phyloP scores from a whole-genome alignment of 768 basidiomycete species.

The Rhodotorula kratochvilovae region DNA sequence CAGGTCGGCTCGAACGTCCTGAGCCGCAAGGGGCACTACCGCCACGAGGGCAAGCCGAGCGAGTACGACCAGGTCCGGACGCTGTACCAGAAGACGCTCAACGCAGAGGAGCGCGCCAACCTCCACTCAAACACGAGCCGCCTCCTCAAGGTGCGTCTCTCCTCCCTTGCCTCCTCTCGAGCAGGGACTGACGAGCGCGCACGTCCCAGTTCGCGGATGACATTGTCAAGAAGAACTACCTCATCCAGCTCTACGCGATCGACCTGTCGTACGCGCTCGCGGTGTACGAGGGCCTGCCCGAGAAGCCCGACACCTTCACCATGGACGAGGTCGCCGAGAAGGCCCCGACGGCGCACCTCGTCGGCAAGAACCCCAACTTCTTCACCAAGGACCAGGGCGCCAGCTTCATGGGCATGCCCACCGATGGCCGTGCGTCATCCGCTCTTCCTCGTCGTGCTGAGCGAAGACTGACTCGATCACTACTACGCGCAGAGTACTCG shows the following conservation, averaged over 20 bases:
- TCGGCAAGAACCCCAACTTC: conserved; percentile 43
- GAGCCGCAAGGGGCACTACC: conserved; percentile 43
- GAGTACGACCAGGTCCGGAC: conserved; percentile 47
- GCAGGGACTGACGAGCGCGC: conserved; percentile 7
- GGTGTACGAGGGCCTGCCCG: conserved; percentile 44
- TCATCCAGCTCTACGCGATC: conserved; percentile 45
- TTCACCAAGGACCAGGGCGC: conserved; percentile 39
- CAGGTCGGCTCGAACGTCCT: conserved; percentile 45
- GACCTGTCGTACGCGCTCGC: conserved; percentile 43
- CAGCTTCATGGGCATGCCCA: conserved; percentile 46
- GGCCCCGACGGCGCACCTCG: conserved; percentile 44
- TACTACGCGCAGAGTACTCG: no score
- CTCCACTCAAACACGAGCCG: conserved; percentile 46
- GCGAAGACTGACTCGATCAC: no score
- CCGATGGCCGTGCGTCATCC: conserved; percentile 21
- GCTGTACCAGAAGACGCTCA: conserved; percentile 45
- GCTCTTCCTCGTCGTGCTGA: no score
- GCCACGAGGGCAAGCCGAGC: conserved; percentile 44
- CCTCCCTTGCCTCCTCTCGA: conserved; percentile 21
- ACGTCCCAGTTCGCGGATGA: conserved; percentile 42
- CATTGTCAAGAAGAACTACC: conserved; percentile 46
- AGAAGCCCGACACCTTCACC: conserved; percentile 38
- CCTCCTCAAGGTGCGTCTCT: conserved; percentile 28
- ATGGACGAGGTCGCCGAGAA: conserved; percentile 42
- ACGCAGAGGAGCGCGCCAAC: conserved; percentile 42